Percentiles rank a stretch among this genome's conserved stretches.
Conservation (phyloP, 2,329 filamentous ascomycete species). For the Sporothrix phasma region DNA sequence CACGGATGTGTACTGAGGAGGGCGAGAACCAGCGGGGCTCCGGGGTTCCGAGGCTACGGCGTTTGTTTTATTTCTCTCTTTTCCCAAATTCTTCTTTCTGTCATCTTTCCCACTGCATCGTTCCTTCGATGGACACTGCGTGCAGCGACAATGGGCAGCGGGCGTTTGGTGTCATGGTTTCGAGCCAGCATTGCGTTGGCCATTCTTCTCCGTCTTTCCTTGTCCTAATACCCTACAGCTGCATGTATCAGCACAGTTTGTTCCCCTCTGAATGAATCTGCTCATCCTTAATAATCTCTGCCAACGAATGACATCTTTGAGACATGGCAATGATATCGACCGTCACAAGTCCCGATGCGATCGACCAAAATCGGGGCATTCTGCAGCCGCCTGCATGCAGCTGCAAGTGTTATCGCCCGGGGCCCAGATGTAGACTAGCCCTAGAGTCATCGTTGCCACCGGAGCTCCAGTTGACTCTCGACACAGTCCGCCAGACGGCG, state of each 20-base stretch:
- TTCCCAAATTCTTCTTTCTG: not conserved
- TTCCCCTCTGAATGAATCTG: too few species aligned
- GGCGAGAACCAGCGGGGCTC: too few species aligned
- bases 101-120: not conserved
- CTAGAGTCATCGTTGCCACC: not conserved
- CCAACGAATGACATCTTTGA: not conserved
- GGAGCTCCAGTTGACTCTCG: not conserved
- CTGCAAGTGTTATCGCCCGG: not conserved
- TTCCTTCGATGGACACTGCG: not conserved
- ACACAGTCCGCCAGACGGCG: not conserved
- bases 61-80: not conserved
- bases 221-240: not conserved
- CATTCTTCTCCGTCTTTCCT: not conserved
- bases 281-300: too few species aligned
- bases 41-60: too few species aligned
- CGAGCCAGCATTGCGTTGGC: not conserved
- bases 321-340: not conserved
- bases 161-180: conserved; percentile 9
- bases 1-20: conserved; percentile 16
- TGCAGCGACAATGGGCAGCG: not conserved
- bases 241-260: not conserved
- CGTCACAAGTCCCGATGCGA: too few species aligned
- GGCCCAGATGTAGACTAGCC: not conserved
- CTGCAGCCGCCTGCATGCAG: not conserved
- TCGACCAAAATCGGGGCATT: not conserved